Evolutionary conservation across 768 basidiomycete genomes (phyloP), one percentile per base, ranked within the genome.

Genomic region (Cystobasidium ongulense): DNA sequence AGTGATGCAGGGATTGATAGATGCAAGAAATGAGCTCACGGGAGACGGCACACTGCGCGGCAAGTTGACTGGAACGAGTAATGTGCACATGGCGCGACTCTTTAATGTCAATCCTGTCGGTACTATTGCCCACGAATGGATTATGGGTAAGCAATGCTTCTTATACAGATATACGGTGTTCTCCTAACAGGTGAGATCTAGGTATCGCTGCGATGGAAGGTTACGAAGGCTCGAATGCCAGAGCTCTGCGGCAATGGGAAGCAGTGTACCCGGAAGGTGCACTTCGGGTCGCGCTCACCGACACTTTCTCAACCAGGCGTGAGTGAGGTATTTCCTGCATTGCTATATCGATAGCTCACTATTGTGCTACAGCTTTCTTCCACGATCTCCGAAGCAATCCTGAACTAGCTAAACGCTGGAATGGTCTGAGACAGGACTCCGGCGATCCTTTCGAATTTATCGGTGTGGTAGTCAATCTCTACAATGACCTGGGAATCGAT

Each of bases 301-400:
- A 99, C 82, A 99, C 96, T 0, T 98, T 96, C 81, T 90, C 93
- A 5, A 91, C 90, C 0, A 82, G 86, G 36, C 87, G 92, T 86
- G 79, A 29, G 77, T 35, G 2, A 52, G 27, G 13, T n/a, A 3
- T 52, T 46, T 25, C 25, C 11, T 15, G 23, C 54, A 1, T 25
- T 29, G 29, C 57, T 52, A 61, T 4, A 4, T 27, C 29, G 11
- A 5, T 15, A 17, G 57, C 57, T 59, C 23, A 59, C 57, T 4
- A 11, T 27, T 4, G 2, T 3, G 15, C 57, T 1, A 29, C 38
- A 63, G 41, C 72, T 23, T 65, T 62, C 74, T 76, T 75, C 38
- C 74, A 89, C 88, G 88, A 89, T 76, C 87, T 90, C 52, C 76
- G 75, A 11, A 53, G 79, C 13, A 73, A 82, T 76, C 85, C 85